Evolutionary conservation across 176 grass and related monocot species (phyloP).

Genomic region (Carex myosuroides): DNA sequence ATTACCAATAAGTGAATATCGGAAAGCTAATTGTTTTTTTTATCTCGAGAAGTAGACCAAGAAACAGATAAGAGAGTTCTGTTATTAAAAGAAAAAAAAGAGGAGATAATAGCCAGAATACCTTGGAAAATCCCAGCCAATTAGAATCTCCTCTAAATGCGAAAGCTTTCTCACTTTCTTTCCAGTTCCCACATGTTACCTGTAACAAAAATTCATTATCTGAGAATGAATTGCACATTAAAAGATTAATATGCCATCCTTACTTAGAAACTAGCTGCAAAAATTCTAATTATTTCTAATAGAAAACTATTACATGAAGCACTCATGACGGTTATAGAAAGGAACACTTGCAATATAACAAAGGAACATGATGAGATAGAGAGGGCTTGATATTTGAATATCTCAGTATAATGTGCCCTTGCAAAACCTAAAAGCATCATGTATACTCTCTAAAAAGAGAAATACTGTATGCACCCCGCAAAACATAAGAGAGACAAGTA

Average conservation of each 20-base stretch:
- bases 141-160: slow-evolving; percentile 92
- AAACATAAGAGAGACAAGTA: neutral
- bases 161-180: slow-evolving; percentile 44
- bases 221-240: neutral
- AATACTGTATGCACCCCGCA: neutral
- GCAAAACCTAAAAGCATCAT: neutral
- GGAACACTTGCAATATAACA: neutral
- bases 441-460: neutral
- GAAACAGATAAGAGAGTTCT: neutral
- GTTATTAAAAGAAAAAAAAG: neutral
- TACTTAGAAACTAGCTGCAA: neutral
- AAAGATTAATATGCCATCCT: neutral
- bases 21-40: neutral
- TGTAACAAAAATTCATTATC: slow-evolving; percentile 23
- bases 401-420: neutral
- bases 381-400: neutral
- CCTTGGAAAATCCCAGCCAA: slow-evolving; percentile 85
- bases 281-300: neutral
- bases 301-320: neutral
- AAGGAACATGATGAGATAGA: neutral
- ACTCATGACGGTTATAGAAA: neutral
- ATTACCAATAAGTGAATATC: neutral
- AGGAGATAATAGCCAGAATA: slow-evolving; percentile 2
- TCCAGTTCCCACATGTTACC: slow-evolving; percentile 81
- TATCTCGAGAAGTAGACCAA: neutral